phyloP scores from a whole-genome alignment of 2,329 filamentous ascomycete genomes.

The Cercospora brassicicola region DNA sequence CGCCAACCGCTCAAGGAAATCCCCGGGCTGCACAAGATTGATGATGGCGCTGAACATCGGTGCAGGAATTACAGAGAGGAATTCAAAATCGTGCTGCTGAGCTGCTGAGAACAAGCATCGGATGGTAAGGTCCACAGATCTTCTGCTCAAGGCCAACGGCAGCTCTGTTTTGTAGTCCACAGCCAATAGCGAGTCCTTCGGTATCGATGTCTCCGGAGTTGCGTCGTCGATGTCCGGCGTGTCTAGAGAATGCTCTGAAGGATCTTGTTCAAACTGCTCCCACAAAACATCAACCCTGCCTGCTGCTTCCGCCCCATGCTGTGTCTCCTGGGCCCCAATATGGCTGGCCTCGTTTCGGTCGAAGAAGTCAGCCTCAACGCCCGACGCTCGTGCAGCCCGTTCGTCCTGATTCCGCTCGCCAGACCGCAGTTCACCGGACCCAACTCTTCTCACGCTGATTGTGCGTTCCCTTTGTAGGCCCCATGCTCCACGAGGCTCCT shows the following conservation, averaged over 20 bases:
- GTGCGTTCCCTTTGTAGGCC: background rate
- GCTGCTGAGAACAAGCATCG: slow-evolving; percentile 32
- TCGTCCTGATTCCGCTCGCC: background rate
- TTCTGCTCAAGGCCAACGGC: slow-evolving; percentile 24
- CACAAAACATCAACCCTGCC: slow-evolving; percentile 13
- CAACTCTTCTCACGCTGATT: background rate
- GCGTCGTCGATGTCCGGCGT: background rate
- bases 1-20: slow-evolving; percentile 52
- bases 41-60: slow-evolving; percentile 65
- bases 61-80: slow-evolving; percentile 49
- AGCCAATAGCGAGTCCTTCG: slow-evolving; percentile 23
- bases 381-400: background rate
- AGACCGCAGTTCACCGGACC: background rate
- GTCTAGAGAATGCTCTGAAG: background rate
- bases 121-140: slow-evolving; percentile 29
- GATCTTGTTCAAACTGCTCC: slow-evolving; percentile 24
- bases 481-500: background rate
- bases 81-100: slow-evolving; percentile 31
- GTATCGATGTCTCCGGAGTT: slow-evolving; percentile 3
- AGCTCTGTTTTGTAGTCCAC: slow-evolving; percentile 31
- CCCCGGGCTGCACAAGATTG: slow-evolving; percentile 59
- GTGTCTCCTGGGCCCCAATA: background rate
- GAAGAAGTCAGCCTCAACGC: slow-evolving; percentile 5
- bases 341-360: background rate
- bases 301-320: background rate